Conservation (phyloP, 495 filamentous ascomycete species). For the Cercophora scortea region DNA sequence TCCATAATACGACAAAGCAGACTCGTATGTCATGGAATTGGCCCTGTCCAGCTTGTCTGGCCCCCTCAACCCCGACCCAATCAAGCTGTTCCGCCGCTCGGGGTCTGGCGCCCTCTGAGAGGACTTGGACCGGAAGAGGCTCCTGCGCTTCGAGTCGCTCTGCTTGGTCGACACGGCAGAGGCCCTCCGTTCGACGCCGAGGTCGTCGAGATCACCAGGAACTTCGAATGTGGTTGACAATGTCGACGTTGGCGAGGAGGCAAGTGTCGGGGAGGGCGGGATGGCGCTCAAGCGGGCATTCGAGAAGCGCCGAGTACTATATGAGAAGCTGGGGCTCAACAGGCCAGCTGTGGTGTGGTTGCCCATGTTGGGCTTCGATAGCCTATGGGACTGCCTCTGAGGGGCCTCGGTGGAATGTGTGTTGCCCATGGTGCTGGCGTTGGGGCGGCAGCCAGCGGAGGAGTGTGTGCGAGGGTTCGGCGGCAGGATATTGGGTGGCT, state of each 20-base stretch:
- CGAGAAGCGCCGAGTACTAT: slow-evolving; percentile 25
- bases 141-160: slow-evolving; percentile 17
- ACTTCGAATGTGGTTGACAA: background rate
- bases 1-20: slow-evolving; percentile 21
- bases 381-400: slow-evolving; percentile 32
- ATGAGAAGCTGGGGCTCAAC: slow-evolving; percentile 29
- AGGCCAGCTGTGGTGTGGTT: slow-evolving; percentile 38
- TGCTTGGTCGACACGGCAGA: slow-evolving; percentile 13
- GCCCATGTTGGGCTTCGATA: slow-evolving; percentile 41
- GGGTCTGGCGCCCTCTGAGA: slow-evolving; percentile 11
- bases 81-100: slow-evolving; percentile 8
- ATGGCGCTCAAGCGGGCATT: slow-evolving; percentile 17
- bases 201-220: background rate
- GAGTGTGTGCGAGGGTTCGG: background rate
- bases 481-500: slow-evolving; percentile 23
- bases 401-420: slow-evolving; percentile 34
- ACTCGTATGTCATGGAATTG: slow-evolving; percentile 28
- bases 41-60: slow-evolving; percentile 15
- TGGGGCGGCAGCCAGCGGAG: slow-evolving; percentile 6
- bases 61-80: slow-evolving; percentile 9
- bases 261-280: slow-evolving; percentile 10
- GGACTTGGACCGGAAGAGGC: slow-evolving; percentile 27
- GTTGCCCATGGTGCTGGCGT: slow-evolving; percentile 34
- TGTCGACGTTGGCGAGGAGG: slow-evolving; percentile 13
- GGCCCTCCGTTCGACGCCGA: slow-evolving; percentile 9